These are phyloP conservation scores for Paspalum vaginatum DNA, from an alignment of 176 grass and related monocot genomes.

Conservation along the genomic window DNA sequence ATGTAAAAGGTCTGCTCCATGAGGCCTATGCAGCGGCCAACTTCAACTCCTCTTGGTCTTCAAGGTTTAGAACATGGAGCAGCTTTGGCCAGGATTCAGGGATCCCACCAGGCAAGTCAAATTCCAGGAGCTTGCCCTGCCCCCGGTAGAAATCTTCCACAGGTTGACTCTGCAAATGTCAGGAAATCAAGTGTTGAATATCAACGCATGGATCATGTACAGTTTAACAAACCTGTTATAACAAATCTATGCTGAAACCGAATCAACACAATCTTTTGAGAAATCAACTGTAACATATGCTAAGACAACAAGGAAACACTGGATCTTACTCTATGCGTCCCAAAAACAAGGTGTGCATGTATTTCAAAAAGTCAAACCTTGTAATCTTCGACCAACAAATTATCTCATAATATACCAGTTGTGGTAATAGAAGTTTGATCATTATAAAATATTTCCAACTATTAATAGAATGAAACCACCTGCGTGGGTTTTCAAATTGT, in stretches of 20 bases:
- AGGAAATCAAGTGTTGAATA: conserved; percentile 9
- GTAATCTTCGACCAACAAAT: too few relatives aligned
- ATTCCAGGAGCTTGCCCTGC: conserved; percentile 82
- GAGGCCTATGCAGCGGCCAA: conserved; percentile 58
- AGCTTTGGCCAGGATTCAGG: conserved; percentile 93
- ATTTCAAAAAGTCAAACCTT: too few relatives aligned
- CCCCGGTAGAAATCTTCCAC: conserved; percentile 82
- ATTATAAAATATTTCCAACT: too few relatives aligned
- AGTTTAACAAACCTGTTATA: background rate
- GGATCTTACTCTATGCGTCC: background rate
- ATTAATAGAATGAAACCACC: too few relatives aligned
- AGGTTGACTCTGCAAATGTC: conserved; percentile 66
- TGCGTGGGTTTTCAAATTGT: too few relatives aligned
- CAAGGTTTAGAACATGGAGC: conserved; percentile 74
- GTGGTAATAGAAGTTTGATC: too few relatives aligned
- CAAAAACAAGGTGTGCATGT: too few relatives aligned
- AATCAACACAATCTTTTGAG: background rate
- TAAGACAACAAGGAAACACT: background rate
- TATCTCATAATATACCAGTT: too few relatives aligned
- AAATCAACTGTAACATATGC: background rate
- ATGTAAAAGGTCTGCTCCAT: background rate
- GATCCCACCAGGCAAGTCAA: conserved; percentile 90
- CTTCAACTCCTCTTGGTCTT: conserved; percentile 72
- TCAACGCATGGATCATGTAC: background rate
- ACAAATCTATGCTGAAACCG: background rate